A percentile compares a stretch with the other conserved stretches of the same genome.
phyloP scores from a whole-genome alignment of 1,284 basidiomycete species.

The Termitomyces sp. region DNA sequence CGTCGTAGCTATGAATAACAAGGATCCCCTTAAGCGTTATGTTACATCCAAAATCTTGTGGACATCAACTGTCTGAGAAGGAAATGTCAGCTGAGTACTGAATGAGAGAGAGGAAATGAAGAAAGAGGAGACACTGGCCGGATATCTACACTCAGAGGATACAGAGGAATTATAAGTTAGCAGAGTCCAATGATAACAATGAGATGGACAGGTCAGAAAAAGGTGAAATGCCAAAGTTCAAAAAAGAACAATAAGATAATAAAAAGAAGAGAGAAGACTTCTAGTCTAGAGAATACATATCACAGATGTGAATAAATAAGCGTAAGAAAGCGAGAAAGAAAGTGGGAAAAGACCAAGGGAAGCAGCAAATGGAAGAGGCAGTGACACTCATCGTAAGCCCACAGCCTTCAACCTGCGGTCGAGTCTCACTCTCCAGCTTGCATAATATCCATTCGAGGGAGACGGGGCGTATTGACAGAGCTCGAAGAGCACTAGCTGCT shows the following conservation, averaged over 20 bases:
- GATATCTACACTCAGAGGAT: background rate
- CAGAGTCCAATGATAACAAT: background rate
- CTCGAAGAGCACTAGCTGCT: slow-evolving; percentile 73
- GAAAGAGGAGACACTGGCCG: background rate
- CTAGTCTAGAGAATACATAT: slow-evolving; percentile 4
- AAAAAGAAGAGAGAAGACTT: background rate
- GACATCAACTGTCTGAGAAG: background rate
- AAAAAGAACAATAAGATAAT: background rate
- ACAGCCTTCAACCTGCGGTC: slow-evolving; percentile 36
- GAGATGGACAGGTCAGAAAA: background rate
- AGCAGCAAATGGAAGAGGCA: slow-evolving; percentile 2
- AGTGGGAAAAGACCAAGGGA: slow-evolving; percentile 6
- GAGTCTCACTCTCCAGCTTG: slow-evolving; percentile 52
- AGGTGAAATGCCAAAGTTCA: background rate
- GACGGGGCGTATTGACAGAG: slow-evolving; percentile 67
- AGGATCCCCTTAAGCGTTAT: no score
- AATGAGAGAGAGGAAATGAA: background rate
- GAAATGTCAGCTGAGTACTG: background rate
- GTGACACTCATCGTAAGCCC: slow-evolving; percentile 23
- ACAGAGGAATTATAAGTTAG: background rate
- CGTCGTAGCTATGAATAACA: background rate
- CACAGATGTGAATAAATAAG: slow-evolving; percentile 6
- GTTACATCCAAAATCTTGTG: background rate
- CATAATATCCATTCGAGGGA: slow-evolving; percentile 59
- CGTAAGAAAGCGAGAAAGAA: background rate